Percentiles rank a stretch among this genome's conserved stretches.
These are phyloP conservation scores for Serpula lacrymans DNA, from an alignment of 768 basidiomycete genomes.

Conservation along the genomic window DNA sequence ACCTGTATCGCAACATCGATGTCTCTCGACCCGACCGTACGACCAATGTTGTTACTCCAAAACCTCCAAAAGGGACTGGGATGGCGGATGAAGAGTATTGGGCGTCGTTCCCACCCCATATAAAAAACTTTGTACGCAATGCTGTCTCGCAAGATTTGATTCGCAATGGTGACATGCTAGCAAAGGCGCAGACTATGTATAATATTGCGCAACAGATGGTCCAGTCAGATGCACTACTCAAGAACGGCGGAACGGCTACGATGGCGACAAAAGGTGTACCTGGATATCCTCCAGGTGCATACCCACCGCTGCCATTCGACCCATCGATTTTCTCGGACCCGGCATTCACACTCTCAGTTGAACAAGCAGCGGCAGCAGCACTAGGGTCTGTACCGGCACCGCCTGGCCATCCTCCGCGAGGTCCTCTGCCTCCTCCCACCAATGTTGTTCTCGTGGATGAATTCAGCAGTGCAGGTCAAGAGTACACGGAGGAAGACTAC, in stretches of 20 bases:
- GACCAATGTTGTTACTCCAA: slow-evolving; percentile 5
- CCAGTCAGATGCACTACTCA: slow-evolving; percentile 38
- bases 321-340: slow-evolving; percentile 53
- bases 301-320: slow-evolving; percentile 45
- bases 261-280: slow-evolving; percentile 32
- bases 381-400: slow-evolving; percentile 25
- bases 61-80: slow-evolving; percentile 14
- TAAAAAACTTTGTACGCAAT: slow-evolving; percentile 62
- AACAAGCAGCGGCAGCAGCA: slow-evolving; percentile 41
- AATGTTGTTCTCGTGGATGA: slow-evolving; percentile 39
- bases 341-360: slow-evolving; percentile 48
- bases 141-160: slow-evolving; percentile 23
- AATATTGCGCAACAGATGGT: slow-evolving; percentile 67
- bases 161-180: slow-evolving; percentile 30
- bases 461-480: slow-evolving; percentile 33
- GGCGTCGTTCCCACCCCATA: slow-evolving; percentile 64
- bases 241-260: slow-evolving; percentile 31
- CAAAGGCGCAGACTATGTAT: slow-evolving; percentile 62
- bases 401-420: slow-evolving; percentile 30
- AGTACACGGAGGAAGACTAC: slow-evolving; percentile 39
- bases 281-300: slow-evolving; percentile 40
- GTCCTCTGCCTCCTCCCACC: slow-evolving; percentile 25
- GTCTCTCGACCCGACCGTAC: too few relatives aligned
- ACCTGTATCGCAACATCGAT: slow-evolving; percentile 50
- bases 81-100: slow-evolving; percentile 62